Evolutionary conservation across 306 rosid genomes (phyloP), one percentile per base, ranked within the genome.

Genomic region (Chamaecrista fasciculata): DNA sequence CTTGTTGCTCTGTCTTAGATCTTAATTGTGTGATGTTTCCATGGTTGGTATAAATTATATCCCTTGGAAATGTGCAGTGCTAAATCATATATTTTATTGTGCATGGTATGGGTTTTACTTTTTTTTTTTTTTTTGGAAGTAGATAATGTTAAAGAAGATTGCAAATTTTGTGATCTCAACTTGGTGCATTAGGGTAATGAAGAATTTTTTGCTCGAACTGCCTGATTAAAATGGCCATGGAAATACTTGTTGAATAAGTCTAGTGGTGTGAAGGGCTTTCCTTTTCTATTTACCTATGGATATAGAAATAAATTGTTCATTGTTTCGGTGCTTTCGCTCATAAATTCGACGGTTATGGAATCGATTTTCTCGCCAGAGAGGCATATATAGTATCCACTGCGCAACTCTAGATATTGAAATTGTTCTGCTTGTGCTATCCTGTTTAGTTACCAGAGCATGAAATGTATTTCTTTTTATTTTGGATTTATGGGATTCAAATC

Each of bases 1-100:
- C 77, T 78, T 57, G 42, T 40, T 56, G 37, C 26, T 62, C 34
- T 75, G 70, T 72, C 66, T 40, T 66, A 66, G 82, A 83, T 80
- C 82, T 82, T 42, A 43, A 53, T 23, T 51, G 3, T 60, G 51
- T 31, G 23, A 29, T 56, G 23, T 24, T 62, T 39, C n/a, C 43
- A n/a, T 60, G 11, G 31, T 50, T 29, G 33, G 55, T 52, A 10
- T 6, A 61, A 65, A 50, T 63, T 71, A 28, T 21, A 40, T 16
- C 25, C 23, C 18, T 56, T 40, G 56, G 43, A 56, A 31, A n/a
- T 56, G 34, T 58, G 59, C n/a, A 2, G 52, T 61, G 8, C 62
- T 21, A 52, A 49, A 49, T 61, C 24, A 3, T 18, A 20, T 19
- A 34, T 19, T 60, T 34, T 48, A 33, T 47, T 15, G 23, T 34